Evolutionary conservation across 208 protist genomes (phyloP), one percentile per base, ranked within the genome.

Genomic region (Leishmania turanica): DNA sequence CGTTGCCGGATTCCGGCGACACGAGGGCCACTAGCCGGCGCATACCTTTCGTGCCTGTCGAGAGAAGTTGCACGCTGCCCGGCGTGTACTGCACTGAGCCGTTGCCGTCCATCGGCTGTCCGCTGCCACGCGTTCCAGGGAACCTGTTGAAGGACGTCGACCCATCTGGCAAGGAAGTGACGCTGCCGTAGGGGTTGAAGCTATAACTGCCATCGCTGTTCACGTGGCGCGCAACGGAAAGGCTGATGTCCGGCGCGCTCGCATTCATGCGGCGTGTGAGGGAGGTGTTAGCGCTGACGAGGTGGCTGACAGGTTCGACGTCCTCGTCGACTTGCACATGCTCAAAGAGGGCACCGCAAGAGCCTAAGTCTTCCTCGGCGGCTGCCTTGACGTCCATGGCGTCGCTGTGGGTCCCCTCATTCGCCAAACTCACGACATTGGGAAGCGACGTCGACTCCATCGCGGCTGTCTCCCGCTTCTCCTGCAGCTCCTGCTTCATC

Each of bases 151-250:
- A 84, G 11, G 84, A 84, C 31, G 47, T 72, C 8, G 84, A 81
- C 75, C 70, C 87, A 4, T 90, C 87, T 31, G 87, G 49, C 47
- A 90, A 75, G 51, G 87, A 90, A n/a, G 87, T 84, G 73, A 90
- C n/a, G 74, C 79, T 87, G 72, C 81, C 79, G 73, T 89, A 86
- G 21, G 81, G 84, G 73, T 89, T 88, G 82, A 87, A 90, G 71
- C 81, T 89, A 77, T 87, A 88, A 75, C 86, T 87, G 47, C 85
- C 84, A 47, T 87, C 77, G 72, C 78, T 81, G 88, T 86, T 89
- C 77, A 84, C 68, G 75, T 87, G 84, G 31, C 80, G 86, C 54
- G 69, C 77, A 17, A 40, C 54, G 5, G 45, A 65, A 21, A 68
- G 69, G 69, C 75, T 72, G 45, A 75, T 79, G 65, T 79, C 82